Percentiles rank a stretch among this genome's conserved stretches.
phyloP scores from a whole-genome alignment of 371 early-diverging fungal genomes.

The Apophysomyces ossiformis region DNA sequence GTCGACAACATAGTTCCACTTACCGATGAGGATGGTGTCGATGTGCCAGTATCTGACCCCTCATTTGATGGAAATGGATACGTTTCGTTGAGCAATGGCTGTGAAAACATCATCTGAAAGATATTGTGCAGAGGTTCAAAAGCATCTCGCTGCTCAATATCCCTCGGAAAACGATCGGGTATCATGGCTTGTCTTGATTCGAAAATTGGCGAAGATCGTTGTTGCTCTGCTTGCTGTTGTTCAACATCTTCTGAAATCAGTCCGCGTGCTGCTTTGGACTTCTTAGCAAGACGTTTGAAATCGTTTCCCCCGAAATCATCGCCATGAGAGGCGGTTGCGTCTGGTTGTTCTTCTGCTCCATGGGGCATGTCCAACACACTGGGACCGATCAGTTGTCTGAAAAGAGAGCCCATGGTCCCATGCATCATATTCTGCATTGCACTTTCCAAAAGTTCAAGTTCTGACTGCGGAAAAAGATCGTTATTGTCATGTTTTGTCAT shows the following conservation, averaged over 20 bases:
- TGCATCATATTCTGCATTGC: slow-evolving; percentile 44
- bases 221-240: slow-evolving; percentile 2
- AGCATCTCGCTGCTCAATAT: background rate
- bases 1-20: background rate
- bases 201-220: background rate
- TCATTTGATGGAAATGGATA: background rate
- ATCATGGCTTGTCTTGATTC: background rate
- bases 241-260: background rate
- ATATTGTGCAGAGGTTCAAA: background rate
- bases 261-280: slow-evolving; percentile 20
- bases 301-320: slow-evolving; percentile 42
- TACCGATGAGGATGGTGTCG: background rate
- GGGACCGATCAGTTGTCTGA: slow-evolving; percentile 30
- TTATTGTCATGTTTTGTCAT: background rate
- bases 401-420: slow-evolving; percentile 34
- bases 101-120: slow-evolving; percentile 17
- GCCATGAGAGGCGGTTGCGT: background rate
- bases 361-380: slow-evolving; percentile 16
- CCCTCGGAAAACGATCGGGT: background rate
- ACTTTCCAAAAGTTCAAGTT: slow-evolving; percentile 40
- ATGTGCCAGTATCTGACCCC: background rate
- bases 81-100: background rate
- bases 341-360: background rate
- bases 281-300: slow-evolving; percentile 38
- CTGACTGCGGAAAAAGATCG: slow-evolving; percentile 23